Evolutionary conservation across 73 alveolate species (phyloP).

Genomic region (Tetrahymena elliotti): DNA sequence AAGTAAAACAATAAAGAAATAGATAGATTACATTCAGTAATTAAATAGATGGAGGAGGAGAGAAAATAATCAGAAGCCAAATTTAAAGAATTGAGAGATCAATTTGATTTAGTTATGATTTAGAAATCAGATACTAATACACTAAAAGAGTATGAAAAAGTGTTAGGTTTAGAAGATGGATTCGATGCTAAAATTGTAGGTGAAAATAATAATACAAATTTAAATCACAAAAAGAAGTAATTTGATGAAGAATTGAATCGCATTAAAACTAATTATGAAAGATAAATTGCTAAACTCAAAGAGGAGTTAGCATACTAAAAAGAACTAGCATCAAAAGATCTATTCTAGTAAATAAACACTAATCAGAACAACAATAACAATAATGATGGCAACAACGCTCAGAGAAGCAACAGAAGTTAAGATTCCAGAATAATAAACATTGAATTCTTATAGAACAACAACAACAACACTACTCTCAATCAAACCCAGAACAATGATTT

Average conservation of each 20-base stretch:
- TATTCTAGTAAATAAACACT: background rate
- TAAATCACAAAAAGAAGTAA: background rate
- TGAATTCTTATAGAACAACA: background rate
- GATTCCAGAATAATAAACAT: background rate
- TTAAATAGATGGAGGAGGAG: background rate
- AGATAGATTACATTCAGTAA: background rate
- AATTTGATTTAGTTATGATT: background rate
- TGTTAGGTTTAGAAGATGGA: background rate
- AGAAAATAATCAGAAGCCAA: background rate
- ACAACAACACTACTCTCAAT: background rate
- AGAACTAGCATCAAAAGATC: background rate
- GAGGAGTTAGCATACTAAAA: background rate
- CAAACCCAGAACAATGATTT: background rate
- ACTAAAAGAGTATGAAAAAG: background rate
- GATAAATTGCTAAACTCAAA: background rate
- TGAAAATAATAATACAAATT: background rate
- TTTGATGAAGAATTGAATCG: background rate
- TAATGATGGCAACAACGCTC: background rate
- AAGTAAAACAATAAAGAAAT: background rate
- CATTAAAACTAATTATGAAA: background rate
- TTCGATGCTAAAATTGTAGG: background rate
- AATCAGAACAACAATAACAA: background rate
- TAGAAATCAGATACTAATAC: background rate
- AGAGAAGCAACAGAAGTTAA: background rate
- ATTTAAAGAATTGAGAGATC: background rate